A percentile compares a stretch with the other conserved stretches of the same genome.
phyloP scores from a whole-genome alignment of 805 yeast species.

The Torulaspora franciscae region DNA sequence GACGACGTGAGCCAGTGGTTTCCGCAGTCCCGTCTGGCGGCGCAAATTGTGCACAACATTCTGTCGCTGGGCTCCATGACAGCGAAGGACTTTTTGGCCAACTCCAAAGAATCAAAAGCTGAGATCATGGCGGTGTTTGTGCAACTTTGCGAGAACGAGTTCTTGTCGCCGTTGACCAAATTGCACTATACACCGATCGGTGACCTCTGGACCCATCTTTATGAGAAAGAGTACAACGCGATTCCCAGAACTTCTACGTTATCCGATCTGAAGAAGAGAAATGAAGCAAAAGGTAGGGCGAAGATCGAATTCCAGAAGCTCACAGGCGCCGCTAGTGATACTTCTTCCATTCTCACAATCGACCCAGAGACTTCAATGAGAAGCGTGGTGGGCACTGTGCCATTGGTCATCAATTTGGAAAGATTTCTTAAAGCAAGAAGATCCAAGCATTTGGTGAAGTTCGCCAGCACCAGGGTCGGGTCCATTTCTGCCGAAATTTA shows the following conservation, averaged over 20 bases:
- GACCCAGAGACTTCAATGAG: slow-evolving; percentile 38
- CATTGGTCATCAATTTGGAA: slow-evolving; percentile 57
- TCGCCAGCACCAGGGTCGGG: slow-evolving; percentile 68
- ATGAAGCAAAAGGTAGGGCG: slow-evolving; percentile 55
- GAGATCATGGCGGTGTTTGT: slow-evolving; percentile 39
- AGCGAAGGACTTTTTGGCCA: slow-evolving; percentile 45
- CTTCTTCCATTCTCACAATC: slow-evolving; percentile 25
- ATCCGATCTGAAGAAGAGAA: slow-evolving; percentile 52
- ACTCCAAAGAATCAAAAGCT: slow-evolving; percentile 19
- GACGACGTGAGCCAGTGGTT: slow-evolving; percentile 44
- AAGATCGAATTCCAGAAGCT: slow-evolving; percentile 38
- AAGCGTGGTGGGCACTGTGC: slow-evolving; percentile 45
- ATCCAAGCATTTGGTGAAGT: slow-evolving; percentile 54
- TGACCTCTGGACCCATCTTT: slow-evolving; percentile 41
- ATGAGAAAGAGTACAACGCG: slow-evolving; percentile 38
- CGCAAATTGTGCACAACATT: slow-evolving; percentile 60
- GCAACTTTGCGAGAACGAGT: slow-evolving; percentile 45
- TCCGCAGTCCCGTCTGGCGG: slow-evolving; percentile 19
- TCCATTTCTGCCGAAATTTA: slow-evolving; percentile 61
- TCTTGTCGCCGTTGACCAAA: slow-evolving; percentile 46
- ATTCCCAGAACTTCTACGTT: slow-evolving; percentile 39
- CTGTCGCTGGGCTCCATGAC: slow-evolving; percentile 65
- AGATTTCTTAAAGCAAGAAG: slow-evolving; percentile 66
- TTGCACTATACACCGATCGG: slow-evolving; percentile 36
- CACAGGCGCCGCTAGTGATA: slow-evolving; percentile 32